Evolutionary conservation across 2,329 filamentous ascomycete species (phyloP), one percentile per base, ranked within the genome.

Genomic region (Daldinia eschscholtzii): DNA sequence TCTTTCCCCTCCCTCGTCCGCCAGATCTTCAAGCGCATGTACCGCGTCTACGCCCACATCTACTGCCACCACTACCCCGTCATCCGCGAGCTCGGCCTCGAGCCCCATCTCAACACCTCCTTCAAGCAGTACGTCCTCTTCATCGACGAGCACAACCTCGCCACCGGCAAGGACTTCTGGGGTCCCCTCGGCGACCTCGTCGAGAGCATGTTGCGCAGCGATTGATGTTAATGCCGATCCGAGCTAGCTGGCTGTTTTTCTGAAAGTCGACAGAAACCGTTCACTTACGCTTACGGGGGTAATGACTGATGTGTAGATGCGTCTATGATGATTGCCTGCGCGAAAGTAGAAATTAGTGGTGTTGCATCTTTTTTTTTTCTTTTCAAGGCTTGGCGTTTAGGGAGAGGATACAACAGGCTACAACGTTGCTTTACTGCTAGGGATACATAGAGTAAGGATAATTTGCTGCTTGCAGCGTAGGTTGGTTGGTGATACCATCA

Each of bases 41-140:
- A 98, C 83, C 92, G 96, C 74, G 95, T 99, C 70, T 99, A 99
- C 80, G 96, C 96, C 48, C 96, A 99, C 83, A 97, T 99, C 76
- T 99, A 99, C 88, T 99, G 97, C 85, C 96, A 99, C 82, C 96
- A 99, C 84, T 99, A 99, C 83, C 94, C 94, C 39, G 94, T 99
- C 73, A 92, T 99, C 74, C 92, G 97, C 66, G 94, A 98, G 79
- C 88, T 99, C 42, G 96, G 96, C 23, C 88, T 99, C 65, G 96
- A 99, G 82, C 94, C 97, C 50, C 96, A 99, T 81, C 88, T 99
- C 73, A 99, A 99, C 83, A 99, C 96, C 13, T 97, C 93, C 83
- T 99, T 99, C 89, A 99, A 99, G 87, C 96, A 99, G 82, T 99
- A 98, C 78, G 96, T 99, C 70, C 88, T 99, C 66, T 99, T 99